Percentiles rank a stretch among this genome's conserved stretches.
Evolutionary conservation across 805 yeast genomes (phyloP).

Genomic region (Scheffersomyces stipitis): DNA sequence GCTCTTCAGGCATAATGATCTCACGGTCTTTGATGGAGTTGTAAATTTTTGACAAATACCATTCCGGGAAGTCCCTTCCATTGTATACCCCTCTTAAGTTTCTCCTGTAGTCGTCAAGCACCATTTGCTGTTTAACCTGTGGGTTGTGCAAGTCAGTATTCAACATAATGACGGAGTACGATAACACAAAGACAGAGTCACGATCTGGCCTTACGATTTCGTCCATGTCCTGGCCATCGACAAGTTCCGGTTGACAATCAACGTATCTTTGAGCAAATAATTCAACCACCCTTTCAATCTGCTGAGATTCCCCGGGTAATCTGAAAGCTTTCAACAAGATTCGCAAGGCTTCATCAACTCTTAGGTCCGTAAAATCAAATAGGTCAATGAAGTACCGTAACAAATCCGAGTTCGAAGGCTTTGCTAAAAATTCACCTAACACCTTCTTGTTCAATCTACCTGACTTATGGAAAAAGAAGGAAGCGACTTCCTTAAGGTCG

Average conservation of each 20-base stretch:
- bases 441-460: slow-evolving; percentile 83
- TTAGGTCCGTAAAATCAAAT: slow-evolving; percentile 71
- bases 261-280: slow-evolving; percentile 81
- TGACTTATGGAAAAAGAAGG: slow-evolving; percentile 74
- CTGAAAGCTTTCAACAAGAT: slow-evolving; percentile 79
- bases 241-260: slow-evolving; percentile 45
- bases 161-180: slow-evolving; percentile 90
- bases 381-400: slow-evolving; percentile 62
- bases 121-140: slow-evolving; percentile 89
- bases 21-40: slow-evolving; percentile 79
- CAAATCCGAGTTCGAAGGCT: slow-evolving; percentile 62
- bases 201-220: slow-evolving; percentile 64
- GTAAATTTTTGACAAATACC: slow-evolving; percentile 83
- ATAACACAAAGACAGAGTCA: slow-evolving; percentile 85
- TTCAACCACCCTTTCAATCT: slow-evolving; percentile 89
- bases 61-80: slow-evolving; percentile 73
- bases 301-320: slow-evolving; percentile 96
- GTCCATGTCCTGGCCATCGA: slow-evolving; percentile 21
- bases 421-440: slow-evolving; percentile 83
- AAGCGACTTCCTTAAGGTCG: slow-evolving; percentile 66
- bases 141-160: slow-evolving; percentile 95
- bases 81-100: slow-evolving; percentile 81
- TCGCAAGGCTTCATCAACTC: slow-evolving; percentile 94
- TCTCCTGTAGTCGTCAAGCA: slow-evolving; percentile 72
- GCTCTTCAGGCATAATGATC: slow-evolving; percentile 97